Evolutionary conservation across 1,284 basidiomycete genomes (phyloP), one percentile per base, ranked within the genome.

Genomic region (Irpex sp.): DNA sequence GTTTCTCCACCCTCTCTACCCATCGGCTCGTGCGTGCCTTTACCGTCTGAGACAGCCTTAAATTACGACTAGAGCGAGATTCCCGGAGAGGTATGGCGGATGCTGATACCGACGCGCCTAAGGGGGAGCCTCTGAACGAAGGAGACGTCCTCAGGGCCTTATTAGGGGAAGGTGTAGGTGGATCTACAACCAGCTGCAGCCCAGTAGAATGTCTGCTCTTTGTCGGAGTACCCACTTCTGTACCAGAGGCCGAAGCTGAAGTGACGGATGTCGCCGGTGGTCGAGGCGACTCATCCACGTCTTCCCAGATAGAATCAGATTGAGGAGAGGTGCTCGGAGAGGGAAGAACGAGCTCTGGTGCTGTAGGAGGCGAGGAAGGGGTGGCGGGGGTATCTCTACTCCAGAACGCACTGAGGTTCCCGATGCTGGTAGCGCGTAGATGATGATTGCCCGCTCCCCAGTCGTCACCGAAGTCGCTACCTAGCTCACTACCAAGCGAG

Each of bases 401-500:
- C 47, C 61, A 37, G 46, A 51, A 19, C 53, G 57, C 46, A 59
- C 65, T 76, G 21, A 86, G 69, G 57, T 85, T 79, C 64, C 80
- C 83, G 19, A 87, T 73, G 64, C 85, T 87, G 61, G 75, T 80
- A 8, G 79, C 77, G 11, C 83, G 79, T 26, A 82, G 70, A 63
- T 82, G 82, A 59, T 80, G 74, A 59, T 78, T 78, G 31, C 70
- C 72, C 1, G 73, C 72, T 37, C 76, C 76, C 78, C 78, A 81
- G 51, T 78, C 77, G 17, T 78, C 77, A 11, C 76, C 78, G 64
- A 71, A 78, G 59, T 78, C 73, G 55, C 71, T 74, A 5, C 79
- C 79, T 2, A 90, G 76, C 70, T 90, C 88, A 61, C 80, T 83
- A 43, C 83, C 81, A 0, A 90, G 77, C 0, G 84, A 86, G n/a